These are phyloP conservation scores for Odontarrhena argentea DNA, from an alignment of 345 rosid species.

Conservation along the genomic window DNA sequence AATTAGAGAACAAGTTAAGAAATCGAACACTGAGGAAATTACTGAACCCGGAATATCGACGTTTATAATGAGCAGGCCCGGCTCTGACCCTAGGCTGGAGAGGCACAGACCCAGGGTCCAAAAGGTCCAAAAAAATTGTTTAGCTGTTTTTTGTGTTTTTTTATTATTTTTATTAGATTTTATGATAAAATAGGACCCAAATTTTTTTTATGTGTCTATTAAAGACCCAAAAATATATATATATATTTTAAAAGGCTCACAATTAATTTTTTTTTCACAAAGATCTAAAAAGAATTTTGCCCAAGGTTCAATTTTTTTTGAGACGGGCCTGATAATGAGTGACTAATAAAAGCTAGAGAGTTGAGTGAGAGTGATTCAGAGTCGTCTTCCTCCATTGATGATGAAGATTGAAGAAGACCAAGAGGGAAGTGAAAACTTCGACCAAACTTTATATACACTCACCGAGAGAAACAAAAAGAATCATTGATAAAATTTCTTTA, in stretches of 20 bases:
- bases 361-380: slow-evolving; percentile 43
- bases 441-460: neutral
- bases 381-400: slow-evolving; percentile 52
- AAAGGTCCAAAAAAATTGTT: too few relatives aligned
- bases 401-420: slow-evolving; percentile 18
- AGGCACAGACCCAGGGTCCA: too few relatives aligned
- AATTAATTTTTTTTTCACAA: too few relatives aligned
- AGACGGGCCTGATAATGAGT: slow-evolving; percentile 57
- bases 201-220: too few relatives aligned
- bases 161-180: too few relatives aligned
- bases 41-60: slow-evolving; percentile 56
- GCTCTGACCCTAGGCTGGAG: too few relatives aligned
- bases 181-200: too few relatives aligned
- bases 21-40: slow-evolving; percentile 55
- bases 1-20: slow-evolving; percentile 57
- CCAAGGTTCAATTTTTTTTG: too few relatives aligned
- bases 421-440: neutral
- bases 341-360: slow-evolving; percentile 64
- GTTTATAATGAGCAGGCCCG: slow-evolving; percentile 60
- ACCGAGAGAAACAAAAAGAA: neutral
- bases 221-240: too few relatives aligned
- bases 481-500: neutral
- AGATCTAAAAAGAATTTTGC: too few relatives aligned
- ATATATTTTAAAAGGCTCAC: too few relatives aligned
- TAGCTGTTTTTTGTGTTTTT: too few relatives aligned